Evolutionary conservation across 352 stramenopile genomes (phyloP), one percentile per base, ranked within the genome.

Genomic region (Pythium sukuiense): DNA sequence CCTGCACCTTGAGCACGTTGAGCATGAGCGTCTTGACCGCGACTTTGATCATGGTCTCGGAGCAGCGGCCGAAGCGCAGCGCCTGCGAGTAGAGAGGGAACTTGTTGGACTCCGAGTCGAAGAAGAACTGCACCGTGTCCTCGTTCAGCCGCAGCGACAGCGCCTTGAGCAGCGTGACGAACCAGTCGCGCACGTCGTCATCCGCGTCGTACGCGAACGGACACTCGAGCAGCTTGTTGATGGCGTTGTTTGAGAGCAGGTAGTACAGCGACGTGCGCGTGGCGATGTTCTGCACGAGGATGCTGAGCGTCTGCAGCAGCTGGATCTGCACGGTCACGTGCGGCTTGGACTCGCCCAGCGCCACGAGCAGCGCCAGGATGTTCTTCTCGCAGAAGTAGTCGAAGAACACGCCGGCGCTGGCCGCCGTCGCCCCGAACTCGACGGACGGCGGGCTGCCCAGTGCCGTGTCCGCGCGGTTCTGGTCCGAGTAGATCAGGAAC

Each of bases 321-420:
- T 98, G 90, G 11, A 97, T 85, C 76, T 98, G 96, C 67, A 94
- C 83, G n/a, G 73, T 56, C 18, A 88, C 65, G 20, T 70, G 76
- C 26, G 83, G 71, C 69, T 63, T 24, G 37, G 80, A 85, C 30
- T 78, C 73, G 55, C 87, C 89, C 24, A 96, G 55, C 48, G 97
- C 81, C 9, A 99, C 80, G 12, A 99, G 80, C 56, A 98, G 77
- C 14, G 82, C 82, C 3, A 98, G 72, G 49, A 98, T 97, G 70
- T 97, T 98, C 65, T 98, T 98, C 76, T 99, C 95, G 65, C 93
- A 98, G 76, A 99, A 98, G 77, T 98, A 99, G 67, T 98, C 92
- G 73, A 98, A 98, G 59, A 98, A 93, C 58, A 81, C 73, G 49
- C 79, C 85, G 1, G 80, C 75, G 56, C 73, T 62, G 16, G 63